These are phyloP conservation scores for Corynespora cassiicola DNA, from an alignment of 2,329 filamentous ascomycete species.

Conservation along the genomic window DNA sequence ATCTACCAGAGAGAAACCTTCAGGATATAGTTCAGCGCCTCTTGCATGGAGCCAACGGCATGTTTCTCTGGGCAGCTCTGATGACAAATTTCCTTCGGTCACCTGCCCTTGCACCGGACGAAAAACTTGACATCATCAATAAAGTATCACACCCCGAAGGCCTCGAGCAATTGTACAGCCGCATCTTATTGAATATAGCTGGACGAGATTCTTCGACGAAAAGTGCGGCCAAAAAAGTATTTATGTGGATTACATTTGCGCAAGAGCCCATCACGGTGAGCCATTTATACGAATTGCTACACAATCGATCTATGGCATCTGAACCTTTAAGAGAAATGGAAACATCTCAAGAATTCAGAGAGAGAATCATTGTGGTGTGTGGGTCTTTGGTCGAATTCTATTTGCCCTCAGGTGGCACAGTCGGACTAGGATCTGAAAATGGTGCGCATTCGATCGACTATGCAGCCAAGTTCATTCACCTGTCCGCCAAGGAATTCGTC, in stretches of 20 bases:
- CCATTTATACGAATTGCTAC: constrained; percentile 1
- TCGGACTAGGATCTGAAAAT: no score
- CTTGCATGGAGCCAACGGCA: neutral
- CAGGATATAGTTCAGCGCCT: neutral
- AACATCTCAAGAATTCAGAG: neutral
- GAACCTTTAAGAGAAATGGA: neutral
- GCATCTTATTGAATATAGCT: neutral
- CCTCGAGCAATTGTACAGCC: neutral
- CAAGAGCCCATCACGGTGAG: neutral
- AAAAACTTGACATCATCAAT: neutral
- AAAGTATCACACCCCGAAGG: neutral
- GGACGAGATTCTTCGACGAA: neutral
- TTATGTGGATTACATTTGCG: neutral
- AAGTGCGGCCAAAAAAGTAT: constrained; percentile 1
- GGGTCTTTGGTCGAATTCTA: constrained; percentile 1
- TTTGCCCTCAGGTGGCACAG: neutral
- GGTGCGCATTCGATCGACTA: constrained; percentile 1
- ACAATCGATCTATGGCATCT: neutral
- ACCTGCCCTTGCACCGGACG: neutral
- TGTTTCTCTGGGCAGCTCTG: constrained; percentile 1
- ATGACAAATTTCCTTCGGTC: constrained; percentile 1
- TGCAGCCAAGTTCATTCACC: neutral
- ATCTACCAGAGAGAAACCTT: neutral
- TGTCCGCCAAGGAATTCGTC: no score
- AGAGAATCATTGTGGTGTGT: constrained; percentile 1